These are phyloP conservation scores for Talaromyces thailandensis DNA, from an alignment of 495 filamentous ascomycete species.

Conservation along the genomic window DNA sequence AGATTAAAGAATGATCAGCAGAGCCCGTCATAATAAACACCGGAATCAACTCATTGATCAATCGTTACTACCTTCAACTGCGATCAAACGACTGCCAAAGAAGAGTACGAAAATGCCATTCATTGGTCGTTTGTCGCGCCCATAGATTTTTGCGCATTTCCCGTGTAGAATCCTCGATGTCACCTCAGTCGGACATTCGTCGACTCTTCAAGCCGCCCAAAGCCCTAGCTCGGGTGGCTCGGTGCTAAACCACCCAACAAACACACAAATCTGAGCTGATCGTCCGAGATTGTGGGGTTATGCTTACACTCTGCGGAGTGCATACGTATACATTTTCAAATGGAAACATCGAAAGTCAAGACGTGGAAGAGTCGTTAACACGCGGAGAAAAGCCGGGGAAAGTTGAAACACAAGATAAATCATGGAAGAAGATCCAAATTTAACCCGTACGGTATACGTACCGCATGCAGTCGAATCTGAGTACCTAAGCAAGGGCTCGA, in stretches of 20 bases:
- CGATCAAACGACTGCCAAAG: not conserved
- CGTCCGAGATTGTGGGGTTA: not conserved
- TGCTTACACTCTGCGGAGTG: not conserved
- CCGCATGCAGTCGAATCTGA: not conserved
- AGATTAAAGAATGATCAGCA: not conserved
- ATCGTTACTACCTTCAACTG: not conserved
- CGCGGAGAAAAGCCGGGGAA: not conserved
- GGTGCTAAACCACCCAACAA: not conserved
- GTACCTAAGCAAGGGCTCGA: not conserved
- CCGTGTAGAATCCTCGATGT: not conserved
- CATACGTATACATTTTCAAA: not conserved
- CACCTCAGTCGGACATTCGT: conserved; percentile 1
- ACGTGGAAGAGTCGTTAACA: not conserved
- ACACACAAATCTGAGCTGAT: not conserved
- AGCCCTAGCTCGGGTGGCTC: not conserved
- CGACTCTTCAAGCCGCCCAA: not conserved
- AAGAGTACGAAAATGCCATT: not conserved
- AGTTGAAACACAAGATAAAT: not conserved
- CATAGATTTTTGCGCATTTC: not conserved
- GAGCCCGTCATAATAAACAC: not conserved
- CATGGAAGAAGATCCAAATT: not conserved
- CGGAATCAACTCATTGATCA: not conserved
- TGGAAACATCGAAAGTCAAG: not conserved
- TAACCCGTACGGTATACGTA: not conserved
- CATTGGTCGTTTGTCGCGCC: not conserved